phyloP scores from a whole-genome alignment of 2,329 filamentous ascomycete species.

The Sporothrix phasma region DNA sequence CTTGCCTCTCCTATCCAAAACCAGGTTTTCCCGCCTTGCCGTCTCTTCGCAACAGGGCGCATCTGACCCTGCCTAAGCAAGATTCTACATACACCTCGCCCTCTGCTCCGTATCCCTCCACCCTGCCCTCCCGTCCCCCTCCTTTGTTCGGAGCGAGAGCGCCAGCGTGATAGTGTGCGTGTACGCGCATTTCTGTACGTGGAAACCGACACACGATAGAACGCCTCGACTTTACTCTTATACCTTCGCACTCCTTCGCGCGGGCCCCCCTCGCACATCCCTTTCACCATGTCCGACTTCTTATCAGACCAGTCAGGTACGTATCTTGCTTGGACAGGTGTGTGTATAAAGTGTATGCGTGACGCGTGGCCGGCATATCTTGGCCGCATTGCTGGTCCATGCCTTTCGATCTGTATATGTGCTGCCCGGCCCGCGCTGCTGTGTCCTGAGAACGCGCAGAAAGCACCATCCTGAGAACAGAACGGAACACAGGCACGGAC shows the following conservation, averaged over 20 bases:
- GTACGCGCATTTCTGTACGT: not conserved
- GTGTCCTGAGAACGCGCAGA: not conserved
- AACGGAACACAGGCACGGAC: not conserved
- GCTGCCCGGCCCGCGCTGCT: not conserved
- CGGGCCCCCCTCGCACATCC: constrained; percentile 1
- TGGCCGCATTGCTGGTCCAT: constrained; percentile 2
- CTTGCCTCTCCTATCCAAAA: constrained; percentile 9
- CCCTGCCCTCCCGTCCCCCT: not conserved
- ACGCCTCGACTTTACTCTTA: not conserved
- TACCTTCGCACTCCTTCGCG: not conserved
- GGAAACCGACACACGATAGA: not conserved
- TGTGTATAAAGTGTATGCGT: constrained; percentile 4
- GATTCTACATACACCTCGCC: not conserved
- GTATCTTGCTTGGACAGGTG: not conserved
- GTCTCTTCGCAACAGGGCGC: constrained; percentile 8
- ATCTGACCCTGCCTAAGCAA: not conserved
- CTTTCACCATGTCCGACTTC: constrained; percentile 15
- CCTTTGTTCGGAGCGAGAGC: not conserved
- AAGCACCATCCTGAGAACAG: not conserved
- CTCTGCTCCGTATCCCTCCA: not conserved
- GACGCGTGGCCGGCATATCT: constrained; percentile 11
- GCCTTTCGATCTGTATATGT: not conserved
- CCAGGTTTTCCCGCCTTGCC: constrained; percentile 9
- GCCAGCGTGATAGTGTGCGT: not conserved
- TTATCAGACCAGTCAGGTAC: constrained; percentile 17